Conservation (phyloP, 2,329 filamentous ascomycete species). For the Colletotrichum camelliae region DNA sequence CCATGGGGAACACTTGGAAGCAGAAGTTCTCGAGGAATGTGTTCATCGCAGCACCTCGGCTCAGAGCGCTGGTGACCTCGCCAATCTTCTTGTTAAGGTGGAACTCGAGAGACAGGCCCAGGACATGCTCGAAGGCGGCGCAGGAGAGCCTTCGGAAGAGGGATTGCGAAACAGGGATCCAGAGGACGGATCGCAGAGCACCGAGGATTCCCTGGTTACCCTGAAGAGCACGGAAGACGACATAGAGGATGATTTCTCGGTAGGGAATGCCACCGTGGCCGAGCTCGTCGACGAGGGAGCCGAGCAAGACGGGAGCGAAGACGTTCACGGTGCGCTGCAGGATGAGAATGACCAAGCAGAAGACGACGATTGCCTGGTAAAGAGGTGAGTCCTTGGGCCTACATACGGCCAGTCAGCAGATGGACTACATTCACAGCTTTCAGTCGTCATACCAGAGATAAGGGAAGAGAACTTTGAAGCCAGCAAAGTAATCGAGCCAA, state of each 20-base stretch:
- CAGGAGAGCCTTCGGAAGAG: conserved; percentile 47
- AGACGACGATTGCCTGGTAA: conserved; percentile 44
- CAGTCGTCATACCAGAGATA: conserved; percentile 43
- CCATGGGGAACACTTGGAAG: conserved; percentile 56
- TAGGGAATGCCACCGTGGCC: conserved; percentile 46
- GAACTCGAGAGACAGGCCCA: conserved; percentile 53
- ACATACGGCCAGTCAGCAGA: conserved; percentile 17
- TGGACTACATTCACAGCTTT: background rate
- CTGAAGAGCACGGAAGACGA: conserved; percentile 49
- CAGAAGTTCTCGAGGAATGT: conserved; percentile 53
- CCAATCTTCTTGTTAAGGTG: conserved; percentile 57
- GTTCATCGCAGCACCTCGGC: conserved; percentile 52
- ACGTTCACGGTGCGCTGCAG: conserved; percentile 49
- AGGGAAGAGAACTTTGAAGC: conserved; percentile 49
- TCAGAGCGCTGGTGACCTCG: conserved; percentile 55
- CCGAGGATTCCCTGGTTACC: conserved; percentile 50
- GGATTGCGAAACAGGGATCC: conserved; percentile 53
- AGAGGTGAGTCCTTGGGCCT: conserved; percentile 47
- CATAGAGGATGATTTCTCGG: conserved; percentile 46
- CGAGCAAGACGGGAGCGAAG: conserved; percentile 47
- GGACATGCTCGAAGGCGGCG: conserved; percentile 53
- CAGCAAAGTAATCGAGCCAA: conserved; percentile 52
- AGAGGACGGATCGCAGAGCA: conserved; percentile 46
- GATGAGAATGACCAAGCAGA: conserved; percentile 46
- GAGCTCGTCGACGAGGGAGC: conserved; percentile 43